Conservation (phyloP, 305 asterid species). For the Fraxinus dipetala region DNA sequence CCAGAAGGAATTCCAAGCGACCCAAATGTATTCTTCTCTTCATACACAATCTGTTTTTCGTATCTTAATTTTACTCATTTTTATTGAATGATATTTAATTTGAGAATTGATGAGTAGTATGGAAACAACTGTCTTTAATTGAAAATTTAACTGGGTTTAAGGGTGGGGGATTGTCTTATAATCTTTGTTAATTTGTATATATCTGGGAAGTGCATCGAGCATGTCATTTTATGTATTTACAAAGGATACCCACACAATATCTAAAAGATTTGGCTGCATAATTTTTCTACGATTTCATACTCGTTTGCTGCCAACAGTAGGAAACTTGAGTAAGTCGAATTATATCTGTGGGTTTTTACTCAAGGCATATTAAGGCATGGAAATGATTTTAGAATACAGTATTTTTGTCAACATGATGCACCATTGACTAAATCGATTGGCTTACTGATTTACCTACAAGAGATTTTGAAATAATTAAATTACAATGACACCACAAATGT, state of each 20-base stretch:
- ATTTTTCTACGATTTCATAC: background rate
- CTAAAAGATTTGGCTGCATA: background rate
- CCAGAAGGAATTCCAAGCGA: slow-evolving; percentile 17
- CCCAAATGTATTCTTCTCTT: slow-evolving; percentile 18
- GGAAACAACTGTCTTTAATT: background rate
- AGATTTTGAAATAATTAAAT: background rate
- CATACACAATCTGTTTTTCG: background rate
- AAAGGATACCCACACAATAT: background rate
- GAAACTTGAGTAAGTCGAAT: background rate
- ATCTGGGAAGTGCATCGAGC: background rate
- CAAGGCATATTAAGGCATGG: background rate
- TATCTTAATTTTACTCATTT: background rate
- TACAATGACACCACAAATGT: background rate
- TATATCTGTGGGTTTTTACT: background rate
- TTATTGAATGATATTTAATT: background rate
- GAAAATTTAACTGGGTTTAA: background rate
- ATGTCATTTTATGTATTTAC: background rate
- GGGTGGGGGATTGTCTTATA: background rate
- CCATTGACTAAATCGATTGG: background rate
- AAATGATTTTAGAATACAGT: background rate
- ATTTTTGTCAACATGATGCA: background rate
- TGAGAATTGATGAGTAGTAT: background rate
- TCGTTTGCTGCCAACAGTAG: background rate
- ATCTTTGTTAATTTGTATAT: background rate
- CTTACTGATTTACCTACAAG: background rate